Base-by-base conservation (phyloP, 768 basidiomycete genomes). In the Boletellus emodensis region DNA sequence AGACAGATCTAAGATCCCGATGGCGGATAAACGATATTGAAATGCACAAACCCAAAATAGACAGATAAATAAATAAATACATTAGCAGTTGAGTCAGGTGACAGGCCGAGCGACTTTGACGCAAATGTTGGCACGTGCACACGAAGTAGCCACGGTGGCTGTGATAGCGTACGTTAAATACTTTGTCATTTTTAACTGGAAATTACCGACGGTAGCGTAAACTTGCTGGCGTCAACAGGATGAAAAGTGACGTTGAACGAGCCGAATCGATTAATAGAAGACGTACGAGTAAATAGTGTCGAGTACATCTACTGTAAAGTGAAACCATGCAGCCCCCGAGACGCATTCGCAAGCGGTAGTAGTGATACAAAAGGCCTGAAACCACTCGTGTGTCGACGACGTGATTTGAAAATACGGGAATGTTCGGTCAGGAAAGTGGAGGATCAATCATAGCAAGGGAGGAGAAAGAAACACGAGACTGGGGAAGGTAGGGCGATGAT, bases 291-390 rank as follows among this genome's bases (percentile, higher is more conserved):
- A 68, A 61, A 61, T 66, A 68, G 53, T 56, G 57, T 59, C 44
- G 60, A 59, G 55, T 68, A 61, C 60, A 70, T 68, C 62, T 67
- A 68, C 48, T 56, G 49, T 68, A 70, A 57, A 57, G 57, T 46
- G 56, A 54, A 57, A 55, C 48, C 61, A 57, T 59, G 61, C 58
- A 57, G 36, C 53, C 51, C 24, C 40, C 13, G 54, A 49, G 54
- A 54, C 56, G 36, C 49, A 53, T 49, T 65, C 62, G 35, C 54
- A 54, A 57, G 56, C 59, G 46, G 55, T 68, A 68, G 55, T 68
- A 68, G 61, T 59, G 67, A 68, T 68, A 68, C 67, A 68, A 42
- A 64, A 56, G 52, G 51, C 48, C 44, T 61, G 30, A 52, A 48
- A 56, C 57, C 68, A 56, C 59, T 59, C 53, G 51, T 52, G 45